Base-by-base conservation (phyloP, 2,329 filamentous ascomycete genomes). In the Cytospora paraplurivora region DNA sequence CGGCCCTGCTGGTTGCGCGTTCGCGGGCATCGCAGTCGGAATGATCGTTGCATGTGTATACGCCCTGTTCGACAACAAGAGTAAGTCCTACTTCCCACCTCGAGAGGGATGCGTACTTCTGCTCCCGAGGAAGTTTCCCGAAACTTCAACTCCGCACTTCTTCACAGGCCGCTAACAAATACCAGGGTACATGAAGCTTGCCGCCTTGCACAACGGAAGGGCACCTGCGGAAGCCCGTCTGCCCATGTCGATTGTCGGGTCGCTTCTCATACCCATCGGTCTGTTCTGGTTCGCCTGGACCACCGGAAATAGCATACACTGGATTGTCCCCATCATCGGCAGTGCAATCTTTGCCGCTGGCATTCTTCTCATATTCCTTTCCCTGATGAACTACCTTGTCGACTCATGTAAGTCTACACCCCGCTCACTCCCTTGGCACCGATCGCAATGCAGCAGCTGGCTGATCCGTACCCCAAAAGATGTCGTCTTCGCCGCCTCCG, bases 251-350 rank as follows among this genome's bases (percentile, higher is more conserved):
- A 82, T 90, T 66, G 71, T 90, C 41, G 89, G 88, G 11, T 84
- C 83, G 15, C 72, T 89, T 21, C 77, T 82, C 4, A 76, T 92
- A 4, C 89, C 89, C 3, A 71, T 87, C 19, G 85, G 87, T 5
- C 77, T 90, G 19, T 89, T 90, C 78, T 85, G 84, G 79, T 89
- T 89, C 68, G 87, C 86, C 1, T 90, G 87, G 87, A 89, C 87
- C 0, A 86, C 86, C 69, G 78, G 75, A 15, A 76, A 80, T 0
- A 73, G 73, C 10, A 75, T 85, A 4, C 81, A 83, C 69, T 85
- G 77, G 76, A 75, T 79, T 53, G 79, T 87, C 73, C 71, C 72
- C 21, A 75, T 76, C 41, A 69, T 73, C 35, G 71, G 65, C n/a
- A 69, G 70, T 0, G 68, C 73, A 8, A 69, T 74, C 17, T 78